Base-by-base conservation (phyloP, 1,284 basidiomycete genomes). In the Rhodotorula glutinis region DNA sequence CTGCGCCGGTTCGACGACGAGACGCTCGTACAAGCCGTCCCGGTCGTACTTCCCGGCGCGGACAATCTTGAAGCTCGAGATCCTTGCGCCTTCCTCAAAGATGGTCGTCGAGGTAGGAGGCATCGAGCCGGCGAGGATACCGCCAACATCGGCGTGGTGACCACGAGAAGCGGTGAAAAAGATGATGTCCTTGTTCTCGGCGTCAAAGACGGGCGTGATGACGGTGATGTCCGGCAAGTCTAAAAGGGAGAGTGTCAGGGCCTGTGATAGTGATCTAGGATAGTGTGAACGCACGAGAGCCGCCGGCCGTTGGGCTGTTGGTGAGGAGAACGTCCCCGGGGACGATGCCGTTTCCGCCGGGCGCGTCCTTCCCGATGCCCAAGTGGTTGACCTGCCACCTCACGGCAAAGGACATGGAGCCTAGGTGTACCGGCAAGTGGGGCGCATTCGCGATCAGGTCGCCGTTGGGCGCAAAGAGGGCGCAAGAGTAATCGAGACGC, bases 111-210 rank as follows among this genome's bases (percentile, higher is more conserved):
- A 91, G 2, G 90, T 94, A 0, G 94, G 92, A 0, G 94, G 94
- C 94, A 98, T 98, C 10, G 38, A 47, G 19, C 75, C 90, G 2
- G 92, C 90, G 13, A 92, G 83, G 70, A 88, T 88, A 0, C 87
- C 87, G 0, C 80, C 80, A 41, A 70, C 63, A 46, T 63, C 70
- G 90, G 91, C 90, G 78, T 95, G 79, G 65, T 80, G 79, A 0
- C 90, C 92, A 58, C 92, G 85, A 38, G 90, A 92, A 14, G 92
- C 92, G 21, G 90, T 92, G 77, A 93, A 94, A 81, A 94, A 94
- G 73, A 94, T 91, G 77, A 93, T 90, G 73, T 91, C 83, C 46
- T 70, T 69, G 19, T 77, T 72, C 30, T 33, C 30, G n/a, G 44
- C 33, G 53, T 65, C 76, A 79, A 94, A 94, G 40, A 93, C 92